A percentile compares a stretch with the other conserved stretches of the same genome.
Conservation (phyloP, 116 monocot genomes). For the Iris pallida region DNA sequence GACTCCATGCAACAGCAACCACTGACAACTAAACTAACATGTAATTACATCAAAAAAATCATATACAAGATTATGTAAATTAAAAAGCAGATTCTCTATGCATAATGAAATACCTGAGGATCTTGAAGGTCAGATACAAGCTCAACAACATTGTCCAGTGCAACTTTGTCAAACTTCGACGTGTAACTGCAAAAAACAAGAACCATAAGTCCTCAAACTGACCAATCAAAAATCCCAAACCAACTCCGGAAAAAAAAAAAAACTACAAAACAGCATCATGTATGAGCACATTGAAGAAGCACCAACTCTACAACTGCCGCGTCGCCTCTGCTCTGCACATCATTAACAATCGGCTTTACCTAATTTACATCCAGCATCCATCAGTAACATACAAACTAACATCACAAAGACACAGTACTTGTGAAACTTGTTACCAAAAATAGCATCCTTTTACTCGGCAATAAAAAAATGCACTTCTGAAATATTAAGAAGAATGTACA, state of each 20-base stretch:
- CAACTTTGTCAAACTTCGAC: constrained; percentile 74
- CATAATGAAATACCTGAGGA: constrained; percentile 47
- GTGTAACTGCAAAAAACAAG: constrained; percentile 62
- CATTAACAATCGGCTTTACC: constrained; percentile 94
- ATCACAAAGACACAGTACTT: too few relatives aligned
- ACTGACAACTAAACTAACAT: too few relatives aligned
- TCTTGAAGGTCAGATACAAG: constrained; percentile 68
- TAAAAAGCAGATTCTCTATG: too few relatives aligned
- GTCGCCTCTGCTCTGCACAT: constrained; percentile 79
- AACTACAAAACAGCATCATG: background rate
- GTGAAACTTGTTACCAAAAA: too few relatives aligned
- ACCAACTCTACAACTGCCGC: constrained; percentile 79
- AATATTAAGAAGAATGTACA: too few relatives aligned
- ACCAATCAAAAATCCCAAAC: constrained; percentile 1
- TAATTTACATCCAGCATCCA: constrained; percentile 19
- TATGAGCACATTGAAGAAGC: constrained; percentile 12
- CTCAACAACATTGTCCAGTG: constrained; percentile 54
- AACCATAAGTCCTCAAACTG: background rate
- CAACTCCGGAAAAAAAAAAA: background rate
- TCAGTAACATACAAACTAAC: background rate
- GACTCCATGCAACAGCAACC: too few relatives aligned
- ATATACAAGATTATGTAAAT: too few relatives aligned
- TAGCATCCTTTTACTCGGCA: too few relatives aligned
- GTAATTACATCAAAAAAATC: too few relatives aligned
- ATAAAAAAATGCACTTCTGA: too few relatives aligned